Evolutionary conservation across 805 yeast genomes (phyloP).

Genomic region (Lipomyces starkeyi): DNA sequence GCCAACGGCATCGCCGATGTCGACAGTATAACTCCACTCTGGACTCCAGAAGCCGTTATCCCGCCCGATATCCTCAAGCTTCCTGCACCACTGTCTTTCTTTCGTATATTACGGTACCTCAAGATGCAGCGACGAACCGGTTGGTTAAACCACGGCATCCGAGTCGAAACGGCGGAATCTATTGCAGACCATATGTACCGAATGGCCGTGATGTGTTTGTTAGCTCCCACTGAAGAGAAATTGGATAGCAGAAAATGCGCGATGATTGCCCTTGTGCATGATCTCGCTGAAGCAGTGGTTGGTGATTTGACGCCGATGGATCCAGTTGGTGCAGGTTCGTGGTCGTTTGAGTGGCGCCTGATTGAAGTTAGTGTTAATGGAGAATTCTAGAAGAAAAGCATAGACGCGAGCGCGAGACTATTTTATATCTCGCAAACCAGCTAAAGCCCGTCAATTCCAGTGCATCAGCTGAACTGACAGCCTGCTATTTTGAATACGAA

Average conservation of each 20-base stretch:
- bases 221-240: conserved; percentile 55
- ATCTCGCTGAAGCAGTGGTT: conserved; percentile 90
- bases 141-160: conserved; percentile 76
- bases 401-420: conserved; percentile 75
- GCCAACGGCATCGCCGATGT: neutral
- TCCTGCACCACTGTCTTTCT: conserved; percentile 37
- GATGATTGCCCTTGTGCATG: conserved; percentile 88
- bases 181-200: conserved; percentile 93
- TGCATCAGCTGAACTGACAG: conserved; percentile 68
- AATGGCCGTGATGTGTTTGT: conserved; percentile 82
- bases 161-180: conserved; percentile 46
- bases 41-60: conserved; percentile 48
- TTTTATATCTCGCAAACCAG: conserved; percentile 65
- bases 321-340: conserved; percentile 59
- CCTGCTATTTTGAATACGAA: conserved; percentile 89
- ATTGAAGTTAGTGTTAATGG: neutral
- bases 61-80: conserved; percentile 49
- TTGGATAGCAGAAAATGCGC: conserved; percentile 73
- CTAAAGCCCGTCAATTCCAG: conserved; percentile 66
- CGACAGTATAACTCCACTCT: neutral
- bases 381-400: conserved; percentile 67
- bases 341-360: neutral
- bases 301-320: conserved; percentile 94
- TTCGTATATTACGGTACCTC: conserved; percentile 46
- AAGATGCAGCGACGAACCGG: conserved; percentile 90